Evolutionary conservation across 2,329 filamentous ascomycete species (phyloP), one percentile per base, ranked within the genome.

Genomic region (Rhexocercosporidium sp.): DNA sequence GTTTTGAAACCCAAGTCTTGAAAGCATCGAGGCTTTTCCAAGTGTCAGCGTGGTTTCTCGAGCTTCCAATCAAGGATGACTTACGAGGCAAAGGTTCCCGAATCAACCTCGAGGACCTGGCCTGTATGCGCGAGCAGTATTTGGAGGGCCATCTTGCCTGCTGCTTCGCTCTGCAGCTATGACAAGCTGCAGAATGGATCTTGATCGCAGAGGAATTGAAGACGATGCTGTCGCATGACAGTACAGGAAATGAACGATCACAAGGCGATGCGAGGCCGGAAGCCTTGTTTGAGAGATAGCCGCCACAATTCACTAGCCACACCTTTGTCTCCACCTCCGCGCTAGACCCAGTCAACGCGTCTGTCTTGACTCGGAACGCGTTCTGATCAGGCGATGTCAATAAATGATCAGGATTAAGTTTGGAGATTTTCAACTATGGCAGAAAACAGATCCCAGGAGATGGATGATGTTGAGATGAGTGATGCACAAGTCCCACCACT

Each of bases 61-160:
- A 18, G 41, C 25, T 41, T 39, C 18, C 34, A 14, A 56, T 27
- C 11, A 60, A 37, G 25, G 46, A 49, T 25, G 66, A 83, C 88
- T 75, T 83, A 93, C 91, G 90, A 91, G 74, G 86, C 85, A 80
- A 95, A 92, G 77, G 89, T 87, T 71, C 89, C 85, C 73, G 90
- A 88, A 82, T 97, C 92, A 79, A 92, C 87, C 79, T 90, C 86
- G 78, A 97, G 86, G 82, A 91, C 90, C 85, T 93, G 90, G 84
- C 95, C 95, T 81, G 92, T 94, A 83, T 97, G 94, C 86, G 93
- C 94, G 78, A 97, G 90, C 84, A 93, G 92, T 81, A 97, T 90
- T 83, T 93, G 89, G 79, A 95, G 88, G 83, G 92, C 92, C 93
- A 97, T 97, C 81, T 84, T 87, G 27, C 69, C 84, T 87, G 31